Conservation (phyloP, 768 basidiomycete genomes). For the Leccinum barrowsii region DNA sequence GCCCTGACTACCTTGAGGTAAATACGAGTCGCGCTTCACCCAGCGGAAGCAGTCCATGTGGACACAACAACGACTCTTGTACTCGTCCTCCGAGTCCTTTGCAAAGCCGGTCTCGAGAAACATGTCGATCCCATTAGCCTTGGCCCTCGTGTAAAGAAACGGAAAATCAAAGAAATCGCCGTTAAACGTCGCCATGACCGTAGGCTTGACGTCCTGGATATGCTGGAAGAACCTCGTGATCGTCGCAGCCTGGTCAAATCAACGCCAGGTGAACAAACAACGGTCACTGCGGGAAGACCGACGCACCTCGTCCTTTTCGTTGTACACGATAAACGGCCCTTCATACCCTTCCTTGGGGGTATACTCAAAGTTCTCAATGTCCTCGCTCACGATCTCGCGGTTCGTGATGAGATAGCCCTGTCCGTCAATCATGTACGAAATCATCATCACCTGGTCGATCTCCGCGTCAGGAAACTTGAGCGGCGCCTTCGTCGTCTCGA, state of each 20-base stretch:
- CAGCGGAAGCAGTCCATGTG: slow-evolving; percentile 99
- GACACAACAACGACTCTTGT: slow-evolving; percentile 85
- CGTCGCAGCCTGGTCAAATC: slow-evolving; percentile 57
- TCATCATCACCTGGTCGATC: slow-evolving; percentile 99
- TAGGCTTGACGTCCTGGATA: slow-evolving; percentile 89
- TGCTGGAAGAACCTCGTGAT: slow-evolving; percentile 91
- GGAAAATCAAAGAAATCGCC: slow-evolving; percentile 99
- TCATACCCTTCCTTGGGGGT: slow-evolving; percentile 98
- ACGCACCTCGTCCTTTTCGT: slow-evolving; percentile 85
- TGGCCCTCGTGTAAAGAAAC: slow-evolving; percentile 83
- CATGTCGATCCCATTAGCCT: slow-evolving; percentile 93
- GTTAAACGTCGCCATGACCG: slow-evolving; percentile 98
- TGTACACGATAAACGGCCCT: slow-evolving; percentile 93
- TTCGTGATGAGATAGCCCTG: slow-evolving; percentile 98
- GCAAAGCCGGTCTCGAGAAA: slow-evolving; percentile 91
- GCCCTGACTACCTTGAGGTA: slow-evolving; percentile 98
- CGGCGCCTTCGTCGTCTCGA: slow-evolving; percentile 99
- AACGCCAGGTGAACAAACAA: background rate
- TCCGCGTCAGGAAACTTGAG: slow-evolving; percentile 96
- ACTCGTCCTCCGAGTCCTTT: slow-evolving; percentile 91
- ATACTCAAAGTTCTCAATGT: slow-evolving; percentile 98
- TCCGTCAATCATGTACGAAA: slow-evolving; percentile 99
- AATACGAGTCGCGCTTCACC: slow-evolving; percentile 98
- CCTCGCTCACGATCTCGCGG: slow-evolving; percentile 93
- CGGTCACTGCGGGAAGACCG: background rate